These are phyloP conservation scores for Helenozyma rhizophorensis DNA, from an alignment of 805 yeast species.

Conservation along the genomic window DNA sequence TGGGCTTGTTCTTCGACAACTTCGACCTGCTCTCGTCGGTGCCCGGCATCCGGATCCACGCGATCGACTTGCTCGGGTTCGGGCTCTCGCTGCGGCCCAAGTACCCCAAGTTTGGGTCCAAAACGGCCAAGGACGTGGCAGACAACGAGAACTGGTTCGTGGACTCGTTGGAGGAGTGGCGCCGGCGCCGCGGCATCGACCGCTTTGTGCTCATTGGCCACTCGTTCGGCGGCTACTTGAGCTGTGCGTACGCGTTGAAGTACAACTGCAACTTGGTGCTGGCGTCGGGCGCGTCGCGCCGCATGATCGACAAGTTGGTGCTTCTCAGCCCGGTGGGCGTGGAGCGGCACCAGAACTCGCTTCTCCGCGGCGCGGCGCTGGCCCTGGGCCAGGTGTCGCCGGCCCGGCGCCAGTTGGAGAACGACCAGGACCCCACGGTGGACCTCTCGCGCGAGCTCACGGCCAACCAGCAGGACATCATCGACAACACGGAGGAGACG, in stretches of 20 bases:
- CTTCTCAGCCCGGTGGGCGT: slow-evolving; percentile 43
- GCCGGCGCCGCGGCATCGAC: slow-evolving; percentile 30
- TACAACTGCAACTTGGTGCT: slow-evolving; percentile 24
- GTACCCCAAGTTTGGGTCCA: slow-evolving; percentile 28
- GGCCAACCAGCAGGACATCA: slow-evolving; percentile 24
- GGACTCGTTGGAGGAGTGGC: slow-evolving; percentile 41
- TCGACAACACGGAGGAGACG: slow-evolving; percentile 14
- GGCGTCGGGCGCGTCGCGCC: slow-evolving; percentile 15
- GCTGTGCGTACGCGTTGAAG: slow-evolving; percentile 40
- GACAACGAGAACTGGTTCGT: slow-evolving; percentile 41
- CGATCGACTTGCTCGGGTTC: slow-evolving; percentile 68
- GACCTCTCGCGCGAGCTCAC: slow-evolving; percentile 15
- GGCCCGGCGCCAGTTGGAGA: slow-evolving; percentile 11
- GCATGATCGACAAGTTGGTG: slow-evolving; percentile 34
- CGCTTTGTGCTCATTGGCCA: slow-evolving; percentile 39
- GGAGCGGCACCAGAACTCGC: slow-evolving; percentile 31
- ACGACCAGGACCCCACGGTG: slow-evolving; percentile 11
- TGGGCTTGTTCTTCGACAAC: slow-evolving; percentile 76
- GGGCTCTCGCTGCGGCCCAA: slow-evolving; percentile 63
- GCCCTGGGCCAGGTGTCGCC: slow-evolving; percentile 9
- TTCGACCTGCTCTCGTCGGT: slow-evolving; percentile 45
- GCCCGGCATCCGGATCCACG: slow-evolving; percentile 56
- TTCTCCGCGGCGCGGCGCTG: slow-evolving; percentile 18
- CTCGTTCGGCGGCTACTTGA: slow-evolving; percentile 43
- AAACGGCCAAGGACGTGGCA: slow-evolving; percentile 31